Evolutionary conservation across 345 rosid genomes (phyloP).

Genomic region (Ricinus communis): DNA sequence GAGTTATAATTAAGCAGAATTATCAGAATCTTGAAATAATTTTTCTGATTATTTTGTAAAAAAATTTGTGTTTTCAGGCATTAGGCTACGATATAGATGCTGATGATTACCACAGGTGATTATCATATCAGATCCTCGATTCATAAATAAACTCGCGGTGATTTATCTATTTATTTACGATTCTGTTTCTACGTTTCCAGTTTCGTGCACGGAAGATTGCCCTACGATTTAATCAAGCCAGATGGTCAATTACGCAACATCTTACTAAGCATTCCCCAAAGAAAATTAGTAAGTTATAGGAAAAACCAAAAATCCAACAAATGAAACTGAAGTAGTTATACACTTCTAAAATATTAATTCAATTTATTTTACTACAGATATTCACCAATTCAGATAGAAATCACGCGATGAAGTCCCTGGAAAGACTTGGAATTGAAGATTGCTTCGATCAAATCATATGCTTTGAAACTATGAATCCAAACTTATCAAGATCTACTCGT

Average conservation of each 20-base stretch:
- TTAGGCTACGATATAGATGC: constrained; percentile 72
- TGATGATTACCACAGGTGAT: constrained; percentile 84
- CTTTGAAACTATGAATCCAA: constrained; percentile 91
- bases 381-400: constrained; percentile 88
- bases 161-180: no score
- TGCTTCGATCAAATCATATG: constrained; percentile 83
- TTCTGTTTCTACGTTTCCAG: constrained; percentile 27
- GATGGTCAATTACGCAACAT: constrained; percentile 61
- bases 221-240: constrained; percentile 72
- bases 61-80: no score
- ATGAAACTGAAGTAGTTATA: no score
- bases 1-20: no score
- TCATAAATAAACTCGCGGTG: no score
- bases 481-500: constrained; percentile 51
- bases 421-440: constrained; percentile 63
- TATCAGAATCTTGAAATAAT: no score
- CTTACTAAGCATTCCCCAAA: constrained; percentile 57
- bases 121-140: no score
- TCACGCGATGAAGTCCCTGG: constrained; percentile 61
- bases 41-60: no score
- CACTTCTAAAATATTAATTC: no score
- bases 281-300: constrained; percentile 59
- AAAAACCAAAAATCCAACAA: not conserved
- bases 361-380: constrained; percentile 38
- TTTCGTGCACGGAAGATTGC: constrained; percentile 94